Evolutionary conservation across 116 monocot genomes (phyloP), one percentile per base, ranked within the genome.

Genomic region (Thalassia testudinum): DNA sequence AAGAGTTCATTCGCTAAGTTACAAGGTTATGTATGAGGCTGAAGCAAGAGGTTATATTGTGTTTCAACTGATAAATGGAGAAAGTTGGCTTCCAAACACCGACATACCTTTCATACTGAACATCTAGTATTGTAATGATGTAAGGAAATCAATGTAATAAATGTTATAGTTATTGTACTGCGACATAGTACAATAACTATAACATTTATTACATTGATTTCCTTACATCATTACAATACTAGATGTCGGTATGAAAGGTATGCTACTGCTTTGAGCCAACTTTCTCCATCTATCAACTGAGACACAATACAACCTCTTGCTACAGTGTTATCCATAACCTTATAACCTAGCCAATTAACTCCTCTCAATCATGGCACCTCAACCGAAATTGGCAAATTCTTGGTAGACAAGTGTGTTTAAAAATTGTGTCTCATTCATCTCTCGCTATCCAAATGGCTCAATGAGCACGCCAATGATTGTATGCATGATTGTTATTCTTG

Each of bases 401-500:
- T 22, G 18, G 24, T 22, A 52, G 8, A 42, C 59, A 16, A 47
- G 14, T 24, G 47, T 59, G 21, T 43, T 16, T 16, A 17, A 5
- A 23, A 30, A 45, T 3, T 26, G 24, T 12, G 21, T 12, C 7
- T 40, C 14, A 10, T 47, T 24, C 45, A 23, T 43, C 26, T 23
- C 7, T 2, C 10, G 1, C 59, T 44, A 59, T 14, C 59, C 59
- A 4, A 26, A 12, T n/a, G 59, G 45, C 24, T 59, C 59, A 15
- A 59, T 59, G 1, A 59, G 11, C 8, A 26, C 24, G 13, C 6
- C 47, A 18, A 59, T 47, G 59, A 0, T n/a, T 14, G 59, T 21
- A 17, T 59, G 27, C 47, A 59, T 45, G 15, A 59, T 24, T 19
- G 43, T 47, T 12, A 44, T 59, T 11, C 54, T 27, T 12, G 54